These are phyloP conservation scores for Colletotrichum kahawae DNA, from an alignment of 2,329 filamentous ascomycete species.

Conservation along the genomic window DNA sequence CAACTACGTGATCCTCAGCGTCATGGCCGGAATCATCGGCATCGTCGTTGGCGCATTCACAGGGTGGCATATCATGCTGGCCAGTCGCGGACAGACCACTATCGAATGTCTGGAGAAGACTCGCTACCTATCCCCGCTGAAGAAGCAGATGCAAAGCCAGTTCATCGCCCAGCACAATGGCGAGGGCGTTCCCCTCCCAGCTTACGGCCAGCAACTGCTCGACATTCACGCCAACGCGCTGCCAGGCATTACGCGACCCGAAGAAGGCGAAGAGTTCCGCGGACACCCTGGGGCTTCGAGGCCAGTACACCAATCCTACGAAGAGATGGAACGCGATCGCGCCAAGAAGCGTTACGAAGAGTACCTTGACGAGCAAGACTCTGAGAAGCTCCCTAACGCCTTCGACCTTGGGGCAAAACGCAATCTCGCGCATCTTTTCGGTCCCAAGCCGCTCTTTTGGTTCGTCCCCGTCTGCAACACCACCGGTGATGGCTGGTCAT, in stretches of 20 bases:
- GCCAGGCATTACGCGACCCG: slow-evolving; percentile 78
- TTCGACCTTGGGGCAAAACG: slow-evolving; percentile 87
- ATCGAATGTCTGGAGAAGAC: slow-evolving; percentile 98
- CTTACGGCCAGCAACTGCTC: slow-evolving; percentile 74
- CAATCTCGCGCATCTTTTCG: slow-evolving; percentile 85
- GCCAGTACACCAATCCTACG: slow-evolving; percentile 56
- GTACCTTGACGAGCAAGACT: slow-evolving; percentile 91
- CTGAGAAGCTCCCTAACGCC: slow-evolving; percentile 85
- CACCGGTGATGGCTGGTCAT: slow-evolving; percentile 90
- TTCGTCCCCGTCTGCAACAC: slow-evolving; percentile 82
- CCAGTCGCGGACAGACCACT: slow-evolving; percentile 82
- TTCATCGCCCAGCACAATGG: slow-evolving; percentile 60
- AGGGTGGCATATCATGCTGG: slow-evolving; percentile 87
- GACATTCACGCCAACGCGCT: slow-evolving; percentile 84
- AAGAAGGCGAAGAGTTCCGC: slow-evolving; percentile 75
- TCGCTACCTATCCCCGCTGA: slow-evolving; percentile 83
- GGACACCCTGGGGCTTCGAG: slow-evolving; percentile 34
- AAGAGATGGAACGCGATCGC: slow-evolving; percentile 60
- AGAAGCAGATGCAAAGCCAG: slow-evolving; percentile 71
- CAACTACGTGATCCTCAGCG: slow-evolving; percentile 87
- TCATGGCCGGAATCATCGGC: slow-evolving; percentile 89
- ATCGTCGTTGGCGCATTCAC: slow-evolving; percentile 90
- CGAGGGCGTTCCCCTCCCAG: slow-evolving; percentile 56
- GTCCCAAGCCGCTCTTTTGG: slow-evolving; percentile 76
- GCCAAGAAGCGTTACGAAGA: slow-evolving; percentile 63